These are phyloP conservation scores for Diaporthe nobilis DNA, from an alignment of 2,329 filamentous ascomycete species.

Conservation along the genomic window DNA sequence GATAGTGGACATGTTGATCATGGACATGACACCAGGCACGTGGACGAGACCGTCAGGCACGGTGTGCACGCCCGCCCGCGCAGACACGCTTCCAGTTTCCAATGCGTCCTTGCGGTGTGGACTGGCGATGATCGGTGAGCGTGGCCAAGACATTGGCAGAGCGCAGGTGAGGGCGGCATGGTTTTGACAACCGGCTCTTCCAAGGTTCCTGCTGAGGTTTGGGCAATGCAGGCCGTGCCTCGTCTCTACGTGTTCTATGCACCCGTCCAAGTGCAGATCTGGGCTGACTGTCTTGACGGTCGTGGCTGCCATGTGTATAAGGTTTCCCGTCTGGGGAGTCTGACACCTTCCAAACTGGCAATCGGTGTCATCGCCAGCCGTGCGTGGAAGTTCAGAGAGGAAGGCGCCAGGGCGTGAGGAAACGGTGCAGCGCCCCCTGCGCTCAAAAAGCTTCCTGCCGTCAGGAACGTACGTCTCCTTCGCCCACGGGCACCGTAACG, in stretches of 20 bases:
- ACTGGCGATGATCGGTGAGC: constrained; percentile 6
- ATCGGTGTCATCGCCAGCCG: constrained; percentile 2
- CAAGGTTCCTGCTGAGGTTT: background rate
- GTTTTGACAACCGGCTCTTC: constrained; percentile 8
- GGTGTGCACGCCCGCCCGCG: constrained; percentile 3
- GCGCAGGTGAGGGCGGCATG: constrained; percentile 8
- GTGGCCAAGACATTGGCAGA: constrained; percentile 26
- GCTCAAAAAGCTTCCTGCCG: background rate
- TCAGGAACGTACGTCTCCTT: background rate
- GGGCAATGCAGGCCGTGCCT: background rate
- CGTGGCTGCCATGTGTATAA: background rate
- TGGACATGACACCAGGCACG: constrained; percentile 19
- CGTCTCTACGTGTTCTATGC: no score
- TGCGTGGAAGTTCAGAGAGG: background rate
- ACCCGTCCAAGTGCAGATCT: background rate
- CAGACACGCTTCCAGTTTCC: constrained; percentile 19
- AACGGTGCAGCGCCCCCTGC: background rate
- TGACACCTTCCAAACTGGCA: background rate
- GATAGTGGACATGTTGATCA: background rate
- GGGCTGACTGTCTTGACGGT: background rate
- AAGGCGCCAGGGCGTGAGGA: background rate
- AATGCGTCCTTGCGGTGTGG: constrained; percentile 2
- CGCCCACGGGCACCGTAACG: background rate
- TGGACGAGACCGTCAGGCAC: background rate
- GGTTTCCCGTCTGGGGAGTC: constrained; percentile 5